These are phyloP conservation scores for Kurtzmaniella quercitrusa DNA, from an alignment of 1,139 yeast genomes.

Conservation along the genomic window DNA sequence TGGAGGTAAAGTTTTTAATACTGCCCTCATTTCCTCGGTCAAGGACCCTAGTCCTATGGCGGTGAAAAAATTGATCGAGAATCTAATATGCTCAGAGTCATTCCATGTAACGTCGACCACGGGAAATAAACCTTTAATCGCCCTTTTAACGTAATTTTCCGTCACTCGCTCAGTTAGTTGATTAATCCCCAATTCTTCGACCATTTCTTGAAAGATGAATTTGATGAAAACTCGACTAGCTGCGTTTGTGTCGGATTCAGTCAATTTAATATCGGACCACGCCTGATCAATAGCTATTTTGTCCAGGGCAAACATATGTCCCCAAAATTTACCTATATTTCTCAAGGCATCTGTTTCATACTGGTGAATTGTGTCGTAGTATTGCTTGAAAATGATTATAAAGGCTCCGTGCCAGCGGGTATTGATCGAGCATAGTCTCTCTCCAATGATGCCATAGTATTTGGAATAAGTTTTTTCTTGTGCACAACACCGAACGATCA, in stretches of 20 bases:
- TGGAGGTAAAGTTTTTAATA: conserved; percentile 35
- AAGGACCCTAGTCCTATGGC: conserved; percentile 85
- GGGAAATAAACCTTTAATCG: conserved; percentile 50
- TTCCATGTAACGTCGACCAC: conserved; percentile 32
- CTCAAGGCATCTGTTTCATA: conserved; percentile 72
- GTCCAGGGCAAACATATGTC: conserved; percentile 75
- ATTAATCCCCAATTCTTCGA: conserved; percentile 68
- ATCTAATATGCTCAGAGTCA: conserved; percentile 60
- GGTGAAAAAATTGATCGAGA: conserved; percentile 86
- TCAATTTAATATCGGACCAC: conserved; percentile 60
- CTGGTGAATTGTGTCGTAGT: conserved; percentile 58
- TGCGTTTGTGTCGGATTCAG: conserved; percentile 72
- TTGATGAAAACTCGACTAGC: conserved; percentile 80
- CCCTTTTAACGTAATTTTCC: conserved; percentile 43
- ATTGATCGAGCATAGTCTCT: conserved; percentile 52
- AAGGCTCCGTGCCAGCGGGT: conserved; percentile 57
- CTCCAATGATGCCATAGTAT: conserved; percentile 76
- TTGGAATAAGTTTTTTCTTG: conserved; percentile 89
- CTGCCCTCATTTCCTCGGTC: conserved; percentile 77
- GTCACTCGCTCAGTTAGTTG: conserved; percentile 45
- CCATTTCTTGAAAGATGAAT: conserved; percentile 75
- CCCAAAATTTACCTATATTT: conserved; percentile 83
- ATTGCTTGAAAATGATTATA: conserved; percentile 47
- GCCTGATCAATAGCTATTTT: conserved; percentile 42
- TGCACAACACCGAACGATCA: conserved; percentile 77